Percentiles rank a stretch among this genome's conserved stretches.
Conservation (phyloP, 2,329 filamentous ascomycete species). For the Bretziella fagacearum region DNA sequence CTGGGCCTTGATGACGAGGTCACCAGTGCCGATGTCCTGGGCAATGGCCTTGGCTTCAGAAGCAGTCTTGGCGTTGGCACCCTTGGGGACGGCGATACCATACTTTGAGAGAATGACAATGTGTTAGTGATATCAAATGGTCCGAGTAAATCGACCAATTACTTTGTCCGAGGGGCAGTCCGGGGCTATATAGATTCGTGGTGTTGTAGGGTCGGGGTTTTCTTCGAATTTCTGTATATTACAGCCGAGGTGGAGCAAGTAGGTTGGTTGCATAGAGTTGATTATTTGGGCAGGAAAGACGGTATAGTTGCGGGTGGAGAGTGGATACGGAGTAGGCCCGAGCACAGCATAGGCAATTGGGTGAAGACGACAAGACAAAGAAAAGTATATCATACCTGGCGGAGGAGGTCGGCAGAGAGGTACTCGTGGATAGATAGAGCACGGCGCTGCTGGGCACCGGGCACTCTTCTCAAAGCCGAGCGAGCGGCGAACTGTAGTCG, state of each 20-base stretch:
- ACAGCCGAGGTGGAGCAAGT: background rate
- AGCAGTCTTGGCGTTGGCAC: constrained; percentile 64
- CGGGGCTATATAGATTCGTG: too few species aligned
- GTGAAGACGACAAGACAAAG: background rate
- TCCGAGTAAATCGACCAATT: constrained; percentile 10
- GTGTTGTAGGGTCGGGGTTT: background rate
- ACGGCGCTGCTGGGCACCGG: constrained; percentile 62
- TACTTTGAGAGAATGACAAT: constrained; percentile 43
- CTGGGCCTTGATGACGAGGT: constrained; percentile 99
- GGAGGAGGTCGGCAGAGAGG: constrained; percentile 82
- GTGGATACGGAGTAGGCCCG: too few species aligned
- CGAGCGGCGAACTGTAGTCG: constrained; percentile 20
- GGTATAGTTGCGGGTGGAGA: background rate
- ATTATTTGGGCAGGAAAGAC: background rate
- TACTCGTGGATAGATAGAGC: constrained; percentile 97
- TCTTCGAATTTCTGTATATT: background rate
- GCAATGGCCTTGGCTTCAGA: constrained; percentile 85
- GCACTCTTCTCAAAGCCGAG: constrained; percentile 40
- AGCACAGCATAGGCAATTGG: background rate
- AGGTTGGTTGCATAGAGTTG: background rate
- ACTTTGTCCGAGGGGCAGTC: background rate
- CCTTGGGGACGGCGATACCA: constrained; percentile 83
- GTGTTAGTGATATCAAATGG: constrained; percentile 1
- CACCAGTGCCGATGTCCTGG: constrained; percentile 77
- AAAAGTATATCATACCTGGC: constrained; percentile 33